Base-by-base conservation (phyloP, 208 protist species). In the Strigomonas culicis region DNA sequence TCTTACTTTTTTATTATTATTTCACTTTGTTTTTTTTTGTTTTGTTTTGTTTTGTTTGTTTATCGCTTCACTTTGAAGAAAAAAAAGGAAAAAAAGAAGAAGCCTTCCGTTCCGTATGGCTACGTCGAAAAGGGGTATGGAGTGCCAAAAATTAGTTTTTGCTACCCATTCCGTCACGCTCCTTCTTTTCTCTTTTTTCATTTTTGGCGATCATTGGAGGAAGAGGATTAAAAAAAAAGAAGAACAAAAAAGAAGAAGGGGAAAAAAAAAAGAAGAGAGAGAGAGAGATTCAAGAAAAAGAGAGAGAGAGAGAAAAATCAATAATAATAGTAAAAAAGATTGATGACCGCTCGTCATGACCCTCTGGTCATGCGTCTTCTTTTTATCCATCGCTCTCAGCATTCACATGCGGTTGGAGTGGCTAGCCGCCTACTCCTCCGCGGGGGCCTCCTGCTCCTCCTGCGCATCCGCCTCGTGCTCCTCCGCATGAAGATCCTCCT, bases 151-250 rank as follows among this genome's bases (percentile, higher is more conserved):
- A n/a, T n/a, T 46, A n/a, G 10, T 46, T 46, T 46, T 46, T 17
- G 17, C 39, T 46, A 46, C 41, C 19, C 19, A 47, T 47, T 47
- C 19, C 13, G 19, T 47, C 19, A 47, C n/a, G n/a, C n/a, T n/a
- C n/a, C n/a, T n/a, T n/a, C 19, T 47, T 47, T 21, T 47, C 19
- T 47, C 13, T 47, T 47, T 47, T 21, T 59, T 59, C 32, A 8
- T 59, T 21, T 36, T 59, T 8, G 6, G 7, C 7, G 7, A 43
- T 32, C 4, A 63, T 34, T 10, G 28, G 50, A 25, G 50, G 28
- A 62, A 49, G 28, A 53, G 34, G 31, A 64, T 32, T 39, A 59
- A 43, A 68, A 64, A 62, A 36, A 63, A 50, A 28, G 11, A 19
- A 25, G 19, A 34, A 32, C n/a, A 31, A 51, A 63, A 50, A 50